Percentiles rank a stretch among this genome's conserved stretches.
phyloP scores from a whole-genome alignment of 2,329 filamentous ascomycete genomes.

The Beauveria pseudobassiana region DNA sequence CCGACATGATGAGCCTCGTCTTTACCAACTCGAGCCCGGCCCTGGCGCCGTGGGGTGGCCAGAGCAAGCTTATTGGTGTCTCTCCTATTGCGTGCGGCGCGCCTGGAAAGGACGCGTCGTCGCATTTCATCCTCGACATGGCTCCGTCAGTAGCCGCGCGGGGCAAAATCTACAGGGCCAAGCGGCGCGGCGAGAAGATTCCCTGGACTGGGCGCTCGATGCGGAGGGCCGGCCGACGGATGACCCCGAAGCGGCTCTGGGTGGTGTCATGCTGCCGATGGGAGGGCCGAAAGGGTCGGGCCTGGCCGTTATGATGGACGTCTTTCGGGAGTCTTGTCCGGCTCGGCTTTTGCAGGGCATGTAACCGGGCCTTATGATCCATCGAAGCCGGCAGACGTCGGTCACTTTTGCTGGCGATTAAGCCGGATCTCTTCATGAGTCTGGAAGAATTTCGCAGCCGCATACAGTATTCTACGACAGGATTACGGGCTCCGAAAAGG shows the following conservation, averaged over 20 bases:
- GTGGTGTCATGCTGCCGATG: slow-evolving; percentile 80
- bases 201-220: slow-evolving; percentile 67
- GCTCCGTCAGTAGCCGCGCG: slow-evolving; percentile 61
- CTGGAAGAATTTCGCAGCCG: slow-evolving; percentile 60
- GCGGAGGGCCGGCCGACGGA: slow-evolving; percentile 60
- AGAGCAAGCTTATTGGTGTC: slow-evolving; percentile 62
- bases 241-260: slow-evolving; percentile 62
- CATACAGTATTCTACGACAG: slow-evolving; percentile 49
- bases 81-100: slow-evolving; percentile 71
- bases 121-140: slow-evolving; percentile 66
- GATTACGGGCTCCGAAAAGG: slow-evolving; percentile 47
- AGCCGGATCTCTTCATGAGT: slow-evolving; percentile 67
- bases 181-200: slow-evolving; percentile 61
- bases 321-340: slow-evolving; percentile 72
- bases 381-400: slow-evolving; percentile 60
- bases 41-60: slow-evolving; percentile 63
- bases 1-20: slow-evolving; percentile 60
- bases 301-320: slow-evolving; percentile 79
- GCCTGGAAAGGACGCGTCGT: slow-evolving; percentile 48
- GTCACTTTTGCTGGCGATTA: slow-evolving; percentile 68
- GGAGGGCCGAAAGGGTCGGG: slow-evolving; percentile 76
- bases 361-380: slow-evolving; percentile 73
- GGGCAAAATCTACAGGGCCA: slow-evolving; percentile 68
- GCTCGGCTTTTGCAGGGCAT: slow-evolving; percentile 69
- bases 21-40: slow-evolving; percentile 69